phyloP scores from a whole-genome alignment of 768 basidiomycete genomes.

The Suillus occidentalis region DNA sequence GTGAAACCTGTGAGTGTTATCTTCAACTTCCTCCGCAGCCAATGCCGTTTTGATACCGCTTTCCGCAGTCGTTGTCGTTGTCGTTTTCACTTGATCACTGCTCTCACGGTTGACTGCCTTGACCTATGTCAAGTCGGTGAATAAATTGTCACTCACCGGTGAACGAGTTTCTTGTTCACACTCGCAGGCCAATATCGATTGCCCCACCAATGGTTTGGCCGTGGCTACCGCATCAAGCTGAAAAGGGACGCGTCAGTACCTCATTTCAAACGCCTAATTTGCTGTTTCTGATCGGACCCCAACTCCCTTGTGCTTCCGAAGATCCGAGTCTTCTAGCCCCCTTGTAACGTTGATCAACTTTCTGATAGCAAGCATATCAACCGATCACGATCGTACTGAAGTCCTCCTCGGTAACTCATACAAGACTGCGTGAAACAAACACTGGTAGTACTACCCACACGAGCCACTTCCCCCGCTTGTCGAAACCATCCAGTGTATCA shows the following conservation, averaged over 20 bases:
- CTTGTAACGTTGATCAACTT: background rate
- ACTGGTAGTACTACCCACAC: too few relatives aligned
- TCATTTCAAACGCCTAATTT: conserved; percentile 1
- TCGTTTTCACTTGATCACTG: background rate
- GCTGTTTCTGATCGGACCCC: background rate
- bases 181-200: background rate
- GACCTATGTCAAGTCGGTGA: background rate
- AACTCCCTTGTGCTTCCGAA: background rate
- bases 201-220: background rate
- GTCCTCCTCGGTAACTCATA: background rate
- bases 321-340: background rate
- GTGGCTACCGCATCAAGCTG: background rate
- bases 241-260: background rate
- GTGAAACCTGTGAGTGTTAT: background rate
- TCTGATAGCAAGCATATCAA: background rate
- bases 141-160: too few relatives aligned
- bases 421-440: background rate
- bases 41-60: background rate
- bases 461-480: background rate
- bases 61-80: background rate
- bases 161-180: background rate
- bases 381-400: background rate
- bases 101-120: background rate
- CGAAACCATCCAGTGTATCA: background rate
- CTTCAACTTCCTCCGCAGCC: background rate